Evolutionary conservation across 2,329 filamentous ascomycete species (phyloP).

Genomic region (Trichoderma sp.): DNA sequence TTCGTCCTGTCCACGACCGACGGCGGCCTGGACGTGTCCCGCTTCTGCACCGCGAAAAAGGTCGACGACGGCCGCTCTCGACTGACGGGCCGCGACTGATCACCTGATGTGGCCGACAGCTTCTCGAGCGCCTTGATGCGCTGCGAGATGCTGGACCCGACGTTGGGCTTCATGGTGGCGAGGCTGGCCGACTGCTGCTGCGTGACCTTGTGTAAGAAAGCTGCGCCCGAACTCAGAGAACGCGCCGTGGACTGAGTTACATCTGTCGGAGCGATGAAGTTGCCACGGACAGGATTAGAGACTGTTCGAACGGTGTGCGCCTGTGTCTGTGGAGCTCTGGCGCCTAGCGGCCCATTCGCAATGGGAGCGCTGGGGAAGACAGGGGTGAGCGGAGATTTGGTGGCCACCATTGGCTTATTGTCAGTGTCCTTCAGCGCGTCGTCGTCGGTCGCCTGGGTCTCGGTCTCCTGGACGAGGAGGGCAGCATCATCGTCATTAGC

Average conservation of each 20-base stretch:
- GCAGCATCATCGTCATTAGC: slow-evolving; percentile 71
- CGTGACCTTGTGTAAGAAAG: slow-evolving; percentile 52
- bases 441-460: slow-evolving; percentile 59
- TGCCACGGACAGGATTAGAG: slow-evolving; percentile 46
- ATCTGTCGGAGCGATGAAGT: slow-evolving; percentile 46
- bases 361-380: slow-evolving; percentile 45
- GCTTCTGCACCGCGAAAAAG: slow-evolving; percentile 58
- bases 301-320: slow-evolving; percentile 44
- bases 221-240: slow-evolving; percentile 56
- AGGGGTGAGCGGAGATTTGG: slow-evolving; percentile 77
- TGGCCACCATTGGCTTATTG: slow-evolving; percentile 74
- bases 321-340: slow-evolving; percentile 21
- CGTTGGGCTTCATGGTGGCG: slow-evolving; percentile 62
- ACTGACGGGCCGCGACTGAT: slow-evolving; percentile 26
- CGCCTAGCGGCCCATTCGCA: slow-evolving; percentile 14
- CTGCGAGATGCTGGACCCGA: slow-evolving; percentile 88
- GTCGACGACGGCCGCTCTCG: slow-evolving; percentile 49
- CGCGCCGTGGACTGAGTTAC: slow-evolving; percentile 46
- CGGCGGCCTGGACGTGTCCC: slow-evolving; percentile 45
- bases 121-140: slow-evolving; percentile 92
- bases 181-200: slow-evolving; percentile 53
- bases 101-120: slow-evolving; percentile 49
- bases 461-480: slow-evolving; percentile 68
- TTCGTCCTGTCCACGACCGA: slow-evolving; percentile 45
- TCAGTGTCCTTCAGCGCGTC: slow-evolving; percentile 76